phyloP scores from a whole-genome alignment of 139 green algal species.

The Edaphochlamys debaryana region DNA sequence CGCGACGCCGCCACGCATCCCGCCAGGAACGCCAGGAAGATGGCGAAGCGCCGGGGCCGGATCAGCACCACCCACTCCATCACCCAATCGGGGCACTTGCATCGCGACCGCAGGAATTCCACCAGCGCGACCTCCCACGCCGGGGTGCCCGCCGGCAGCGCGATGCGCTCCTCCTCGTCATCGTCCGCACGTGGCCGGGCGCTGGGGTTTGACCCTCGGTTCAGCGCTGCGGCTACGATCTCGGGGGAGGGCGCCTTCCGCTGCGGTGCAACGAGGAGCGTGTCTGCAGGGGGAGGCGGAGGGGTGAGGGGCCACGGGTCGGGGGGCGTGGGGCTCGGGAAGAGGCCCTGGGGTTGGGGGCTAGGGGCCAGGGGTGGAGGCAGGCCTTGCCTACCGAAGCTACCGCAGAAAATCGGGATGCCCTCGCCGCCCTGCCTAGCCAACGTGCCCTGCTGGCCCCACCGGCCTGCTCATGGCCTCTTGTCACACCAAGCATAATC shows the following conservation, averaged over 20 bases:
- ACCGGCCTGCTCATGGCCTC: too few relatives aligned
- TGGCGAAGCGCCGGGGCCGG: slow-evolving; percentile 1
- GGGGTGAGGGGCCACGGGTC: not conserved
- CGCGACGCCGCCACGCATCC: slow-evolving; percentile 18
- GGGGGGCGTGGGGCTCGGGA: too few relatives aligned
- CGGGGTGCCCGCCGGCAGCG: slow-evolving; percentile 12
- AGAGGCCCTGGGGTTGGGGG: too few relatives aligned
- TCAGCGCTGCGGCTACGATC: too few relatives aligned
- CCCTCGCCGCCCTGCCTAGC: too few relatives aligned
- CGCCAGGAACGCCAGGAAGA: slow-evolving; percentile 14
- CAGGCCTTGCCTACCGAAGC: too few relatives aligned
- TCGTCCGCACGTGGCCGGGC: too few relatives aligned
- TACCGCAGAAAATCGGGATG: too few relatives aligned
- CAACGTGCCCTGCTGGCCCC: too few relatives aligned
- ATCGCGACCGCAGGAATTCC: not conserved
- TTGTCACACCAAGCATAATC: too few relatives aligned
- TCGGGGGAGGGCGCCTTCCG: slow-evolving; percentile 27
- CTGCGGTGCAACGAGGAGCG: slow-evolving; percentile 23
- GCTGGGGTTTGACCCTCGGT: too few relatives aligned
- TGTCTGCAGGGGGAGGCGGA: not conserved
- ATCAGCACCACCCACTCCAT: slow-evolving; percentile 50
- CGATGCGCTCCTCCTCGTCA: slow-evolving; percentile 33
- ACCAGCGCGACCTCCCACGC: slow-evolving; percentile 43
- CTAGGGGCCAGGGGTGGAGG: too few relatives aligned
- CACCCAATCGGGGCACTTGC: slow-evolving; percentile 11